Base-by-base conservation (phyloP, 768 basidiomycete genomes). In the Melanogaster broomeanus region DNA sequence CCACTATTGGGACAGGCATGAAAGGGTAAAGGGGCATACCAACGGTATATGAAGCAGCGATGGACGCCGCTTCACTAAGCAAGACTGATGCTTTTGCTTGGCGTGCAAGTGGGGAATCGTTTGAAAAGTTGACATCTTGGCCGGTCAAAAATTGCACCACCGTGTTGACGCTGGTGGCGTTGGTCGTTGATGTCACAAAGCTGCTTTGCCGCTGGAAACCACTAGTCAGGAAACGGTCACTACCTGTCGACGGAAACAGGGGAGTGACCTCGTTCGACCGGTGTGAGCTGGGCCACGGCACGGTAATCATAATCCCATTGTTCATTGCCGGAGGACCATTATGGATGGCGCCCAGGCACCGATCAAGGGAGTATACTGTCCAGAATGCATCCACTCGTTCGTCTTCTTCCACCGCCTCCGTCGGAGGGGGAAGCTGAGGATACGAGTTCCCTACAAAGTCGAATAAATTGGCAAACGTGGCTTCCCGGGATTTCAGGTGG, bases 331-430 rank as follows among this genome's bases (percentile, higher is more conserved):
- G 62, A 1, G 72, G 61, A n/a, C 66, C 62, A 2, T 61, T 54
- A n/a, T 71, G 49, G 1, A 68, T 54, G 5, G 66, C 62, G 7
- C 61, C 54, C 57, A 69, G 65, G 50, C 62, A 66, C 47, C 67
- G 70, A 45, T 74, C 74, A 16, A 70, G 58, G 15, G 63, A 52
- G 51, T 71, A 68, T 11, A 69, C 57, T 13, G 61, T 53, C 75
- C 75, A 77, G 42, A 74, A 76, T 0, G 68, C 76, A 43, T 70
- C 64, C 12, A 72, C 61, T 12, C 74, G 56, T 48, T 77, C 75
- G 7, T 68, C 67, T 11, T 64, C 68, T 34, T 77, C 75, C 2
- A 69, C 53, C 4, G 45, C 55, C 28, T 74, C 70, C 15, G 57
- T 31, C 2, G 70, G 56, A 0, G 58, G 59, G n/a, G 72, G 59